Evolutionary conservation across 208 protist genomes (phyloP), one percentile per base, ranked within the genome.

Genomic region (Wallacemonas sp.): DNA sequence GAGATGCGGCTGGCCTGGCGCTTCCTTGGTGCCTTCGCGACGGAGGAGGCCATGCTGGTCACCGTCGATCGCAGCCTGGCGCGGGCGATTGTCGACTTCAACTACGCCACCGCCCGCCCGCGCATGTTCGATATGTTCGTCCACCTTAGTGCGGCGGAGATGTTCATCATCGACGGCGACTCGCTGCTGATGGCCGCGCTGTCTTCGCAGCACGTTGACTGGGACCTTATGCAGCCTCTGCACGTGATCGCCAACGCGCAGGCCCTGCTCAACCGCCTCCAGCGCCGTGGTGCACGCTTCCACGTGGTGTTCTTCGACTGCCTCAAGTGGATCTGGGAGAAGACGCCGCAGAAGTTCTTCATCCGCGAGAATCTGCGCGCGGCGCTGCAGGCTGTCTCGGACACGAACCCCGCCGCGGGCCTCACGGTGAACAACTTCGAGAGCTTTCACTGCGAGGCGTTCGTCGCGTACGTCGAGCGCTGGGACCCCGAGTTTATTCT

Each of bases 91-190:
- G 80, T 92, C 16, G 77, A 95, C 23, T 73, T 77, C 57, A 82
- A 89, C 75, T 97, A 97, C 68, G 77, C 76, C 33, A 93, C 76
- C 31, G 74, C 82, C n/a, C 77, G 84, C 7, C 92, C 92, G n/a
- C 79, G 81, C 12, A 80, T 90, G 72, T 89, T 92, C 69, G 90
- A 97, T 52, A 93, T 97, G 71, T 97, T 97, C 55, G 81, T 93
- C 7, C 89, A 97, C 67, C 75, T 97, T 38, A 93, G 83, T 61
- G 90, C 88, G 28, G 78, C 69, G 49, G 90, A 94, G 67, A 93
- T 94, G 79, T 97, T 97, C 64, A 93, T 97, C 77, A 91, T 97
- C 72, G 92, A 97, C 63, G 89, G 89, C 55, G 92, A 97, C 67
- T 89, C 92, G 28, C 83, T 97, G 26, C 76, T 97, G 28, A 92